A percentile compares a stretch with the other conserved stretches of the same genome.
These are phyloP conservation scores for Durusdinium trenchii DNA, from an alignment of 73 alveolate species.

Conservation along the genomic window DNA sequence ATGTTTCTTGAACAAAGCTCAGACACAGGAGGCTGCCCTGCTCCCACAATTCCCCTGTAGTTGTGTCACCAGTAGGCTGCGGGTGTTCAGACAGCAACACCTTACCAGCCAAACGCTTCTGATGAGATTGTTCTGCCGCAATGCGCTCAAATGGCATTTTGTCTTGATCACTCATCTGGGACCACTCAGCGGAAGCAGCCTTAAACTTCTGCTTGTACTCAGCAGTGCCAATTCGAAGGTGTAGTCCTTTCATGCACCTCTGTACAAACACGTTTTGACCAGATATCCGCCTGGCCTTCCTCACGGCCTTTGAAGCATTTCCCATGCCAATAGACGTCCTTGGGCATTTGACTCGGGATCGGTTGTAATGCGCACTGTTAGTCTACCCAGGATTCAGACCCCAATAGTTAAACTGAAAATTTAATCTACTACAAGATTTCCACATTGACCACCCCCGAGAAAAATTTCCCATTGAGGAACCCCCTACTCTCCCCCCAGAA, in stretches of 20 bases:
- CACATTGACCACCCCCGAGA: not conserved
- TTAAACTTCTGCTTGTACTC: not conserved
- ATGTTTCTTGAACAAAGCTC: no score
- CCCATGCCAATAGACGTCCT: not conserved
- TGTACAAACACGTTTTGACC: not conserved
- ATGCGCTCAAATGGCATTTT: not conserved
- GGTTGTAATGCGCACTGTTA: not conserved
- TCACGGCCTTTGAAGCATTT: not conserved
- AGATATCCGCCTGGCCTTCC: not conserved
- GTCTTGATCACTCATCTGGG: not conserved
- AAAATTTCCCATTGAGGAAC: not conserved
- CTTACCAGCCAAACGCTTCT: not conserved
- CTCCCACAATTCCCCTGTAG: no score
- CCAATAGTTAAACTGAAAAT: not conserved
- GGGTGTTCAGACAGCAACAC: no score
- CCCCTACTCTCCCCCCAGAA: not conserved
- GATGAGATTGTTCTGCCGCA: not conserved
- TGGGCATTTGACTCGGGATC: not conserved
- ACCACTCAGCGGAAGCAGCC: not conserved
- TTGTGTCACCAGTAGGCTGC: not conserved
- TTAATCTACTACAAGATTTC: not conserved
- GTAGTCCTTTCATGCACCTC: not conserved
- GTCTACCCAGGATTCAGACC: not conserved
- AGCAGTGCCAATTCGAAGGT: not conserved
- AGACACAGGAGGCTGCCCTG: no score